Base-by-base conservation (phyloP, 2,329 filamentous ascomycete genomes). In the Lasiodiplodia theobromae region DNA sequence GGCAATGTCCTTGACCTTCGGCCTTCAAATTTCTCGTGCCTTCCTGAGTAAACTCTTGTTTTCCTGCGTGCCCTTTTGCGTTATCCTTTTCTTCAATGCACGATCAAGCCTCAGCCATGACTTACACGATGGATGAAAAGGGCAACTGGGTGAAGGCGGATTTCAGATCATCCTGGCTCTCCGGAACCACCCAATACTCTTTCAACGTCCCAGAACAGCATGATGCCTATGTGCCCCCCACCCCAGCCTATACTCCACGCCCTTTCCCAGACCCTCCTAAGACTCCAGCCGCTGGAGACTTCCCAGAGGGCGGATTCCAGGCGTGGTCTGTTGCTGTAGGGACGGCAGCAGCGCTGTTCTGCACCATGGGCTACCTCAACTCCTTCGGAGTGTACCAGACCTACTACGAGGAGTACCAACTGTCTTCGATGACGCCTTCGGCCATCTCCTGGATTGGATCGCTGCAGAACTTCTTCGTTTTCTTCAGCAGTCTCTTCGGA, bases 361-460 rank as follows among this genome's bases (percentile, higher is more conserved):
- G 60, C 60, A 49, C 38, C 16, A 25, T 64, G 23, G 60, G 60
- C 21, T 64, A 49, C 31, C 31, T 51, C 21, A 64, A 64, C 60
- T 34, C 44, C 25, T 64, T 52, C 31, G 60, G 60, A n/a, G 74
- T 80, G 12, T 85, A 82, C 70, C 82, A 85, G 70, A 79, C 82
- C 0, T 85, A 82, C 73, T 85, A 85, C 72, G 78, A 83, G 68
- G 77, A 75, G 16, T 75, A 76, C 4, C 74, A 84, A 6, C 78
- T 85, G 7, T 66, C 74, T 1, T 71, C 71, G 21, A 78, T 78
- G 7, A 78, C 75, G 4, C 77, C 83, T 1, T 83, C 81, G 2
- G 73, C 79, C 12, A 84, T 85, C 64, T 80, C 82, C 34, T 85
- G 83, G 83, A 83, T 86, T 63, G 83, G 83, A 14, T 80, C 79